Conservation (phyloP, 345 rosid genomes). For the Leavenworthia alabamica region DNA sequence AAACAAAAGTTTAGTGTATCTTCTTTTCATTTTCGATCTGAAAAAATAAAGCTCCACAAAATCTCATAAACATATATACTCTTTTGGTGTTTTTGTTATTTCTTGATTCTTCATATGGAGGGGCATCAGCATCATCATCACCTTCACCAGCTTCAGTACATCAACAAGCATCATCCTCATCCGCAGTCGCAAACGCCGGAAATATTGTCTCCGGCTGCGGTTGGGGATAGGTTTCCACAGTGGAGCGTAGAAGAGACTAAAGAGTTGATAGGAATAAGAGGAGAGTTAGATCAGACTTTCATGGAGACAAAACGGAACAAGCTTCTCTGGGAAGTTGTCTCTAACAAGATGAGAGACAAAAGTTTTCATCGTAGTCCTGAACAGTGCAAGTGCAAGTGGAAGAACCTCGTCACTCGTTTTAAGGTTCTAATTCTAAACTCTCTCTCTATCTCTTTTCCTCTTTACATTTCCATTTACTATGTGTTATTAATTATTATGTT, state of each 20-base stretch:
- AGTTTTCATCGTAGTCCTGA: slow-evolving; percentile 85
- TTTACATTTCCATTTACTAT: not conserved
- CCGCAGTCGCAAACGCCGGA: slow-evolving; percentile 39
- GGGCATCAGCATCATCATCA: slow-evolving; percentile 42
- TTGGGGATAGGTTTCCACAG: slow-evolving; percentile 84
- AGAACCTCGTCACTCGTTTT: slow-evolving; percentile 90
- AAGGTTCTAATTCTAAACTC: slow-evolving; percentile 43
- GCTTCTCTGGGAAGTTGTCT: slow-evolving; percentile 78
- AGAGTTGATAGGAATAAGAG: slow-evolving; percentile 73
- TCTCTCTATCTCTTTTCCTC: not conserved
- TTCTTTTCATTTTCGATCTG: slow-evolving; percentile 20
- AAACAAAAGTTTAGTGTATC: not conserved
- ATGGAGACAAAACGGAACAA: slow-evolving; percentile 97
- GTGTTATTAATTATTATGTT: not conserved
- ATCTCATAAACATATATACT: slow-evolving; percentile 5
- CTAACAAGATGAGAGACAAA: slow-evolving; percentile 68
- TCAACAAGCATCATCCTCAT: slow-evolving; percentile 33
- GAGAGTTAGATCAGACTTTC: slow-evolving; percentile 76
- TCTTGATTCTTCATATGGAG: slow-evolving; percentile 23
- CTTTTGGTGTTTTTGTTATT: slow-evolving; percentile 7
- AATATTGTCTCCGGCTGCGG: slow-evolving; percentile 29
- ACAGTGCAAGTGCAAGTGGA: slow-evolving; percentile 99
- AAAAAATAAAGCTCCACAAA: slow-evolving; percentile 17
- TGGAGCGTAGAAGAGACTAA: slow-evolving; percentile 89
- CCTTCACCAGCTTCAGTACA: slow-evolving; percentile 40